A percentile compares a stretch with the other conserved stretches of the same genome.
Evolutionary conservation across 202 grass and related monocot species (phyloP).

Genomic region (Carex arenaria): DNA sequence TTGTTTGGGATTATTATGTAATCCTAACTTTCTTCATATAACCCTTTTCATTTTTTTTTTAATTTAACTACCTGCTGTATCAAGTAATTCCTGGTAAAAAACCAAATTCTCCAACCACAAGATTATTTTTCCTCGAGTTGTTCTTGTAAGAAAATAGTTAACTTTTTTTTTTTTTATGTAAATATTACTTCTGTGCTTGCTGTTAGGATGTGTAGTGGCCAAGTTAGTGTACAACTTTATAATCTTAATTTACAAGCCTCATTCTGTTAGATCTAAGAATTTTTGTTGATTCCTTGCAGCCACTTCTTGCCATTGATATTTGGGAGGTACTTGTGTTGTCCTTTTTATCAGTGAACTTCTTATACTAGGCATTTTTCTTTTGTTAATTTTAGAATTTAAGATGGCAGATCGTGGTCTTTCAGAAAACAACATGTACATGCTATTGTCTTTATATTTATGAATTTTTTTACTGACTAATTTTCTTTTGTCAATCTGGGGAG

Average conservation of each 20-base stretch:
- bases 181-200: not conserved
- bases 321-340: conserved; percentile 67
- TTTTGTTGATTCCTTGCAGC: conserved; percentile 61
- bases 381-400: not conserved
- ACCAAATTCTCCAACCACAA: not conserved
- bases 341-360: not conserved
- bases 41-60: not conserved
- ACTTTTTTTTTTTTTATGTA: not conserved
- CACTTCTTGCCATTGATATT: conserved; percentile 81
- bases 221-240: not conserved
- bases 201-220: not conserved
- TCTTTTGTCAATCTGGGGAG: conserved; percentile 2
- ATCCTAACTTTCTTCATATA: conserved; percentile 13
- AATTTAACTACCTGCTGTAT: not conserved
- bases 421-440: conserved; percentile 4
- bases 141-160: not conserved
- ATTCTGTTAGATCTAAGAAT: not conserved
- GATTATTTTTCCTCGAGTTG: not conserved
- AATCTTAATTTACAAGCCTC: not conserved
- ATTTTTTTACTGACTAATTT: not conserved
- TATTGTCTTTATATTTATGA: not conserved
- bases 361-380: not conserved
- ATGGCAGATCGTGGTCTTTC: not conserved
- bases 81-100: not conserved
- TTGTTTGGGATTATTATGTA: conserved; percentile 86